phyloP scores from a whole-genome alignment of 2,329 filamentous ascomycete species.

The Bimuria novae-zelandiae region DNA sequence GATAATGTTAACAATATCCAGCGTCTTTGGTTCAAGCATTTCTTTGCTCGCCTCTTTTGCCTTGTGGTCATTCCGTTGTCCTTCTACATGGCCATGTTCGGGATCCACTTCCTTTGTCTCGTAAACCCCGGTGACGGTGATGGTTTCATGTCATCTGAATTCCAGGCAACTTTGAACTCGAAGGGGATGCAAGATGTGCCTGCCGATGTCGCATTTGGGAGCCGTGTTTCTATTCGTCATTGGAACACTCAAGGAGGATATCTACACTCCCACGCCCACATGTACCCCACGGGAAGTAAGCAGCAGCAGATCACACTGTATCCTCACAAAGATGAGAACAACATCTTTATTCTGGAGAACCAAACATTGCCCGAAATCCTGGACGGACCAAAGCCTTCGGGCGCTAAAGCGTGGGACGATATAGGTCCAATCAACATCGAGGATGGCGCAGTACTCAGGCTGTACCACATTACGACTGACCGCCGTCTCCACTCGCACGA shows the following conservation, averaged over 20 bases:
- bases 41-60: slow-evolving; percentile 88
- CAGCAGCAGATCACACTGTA: slow-evolving; percentile 99
- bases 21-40: slow-evolving; percentile 89
- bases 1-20: slow-evolving; percentile 30
- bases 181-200: slow-evolving; percentile 96
- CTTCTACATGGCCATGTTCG: slow-evolving; percentile 98
- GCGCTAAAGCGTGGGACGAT: slow-evolving; percentile 82
- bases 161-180: slow-evolving; percentile 94
- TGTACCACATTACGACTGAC: slow-evolving; percentile 83
- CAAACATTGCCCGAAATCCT: slow-evolving; percentile 85
- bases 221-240: slow-evolving; percentile 83
- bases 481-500: slow-evolving; percentile 96
- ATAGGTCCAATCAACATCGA: slow-evolving; percentile 71
- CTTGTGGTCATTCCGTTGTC: slow-evolving; percentile 84
- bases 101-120: slow-evolving; percentile 91
- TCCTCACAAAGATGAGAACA: slow-evolving; percentile 99
- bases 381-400: slow-evolving; percentile 77
- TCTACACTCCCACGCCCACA: slow-evolving; percentile 92
- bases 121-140: slow-evolving; percentile 96
- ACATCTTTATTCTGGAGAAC: slow-evolving; percentile 92
- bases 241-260: slow-evolving; percentile 98
- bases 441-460: slow-evolving; percentile 77
- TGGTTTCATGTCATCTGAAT: slow-evolving; percentile 99
- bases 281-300: slow-evolving; percentile 97
- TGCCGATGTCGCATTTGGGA: slow-evolving; percentile 88